A percentile compares a stretch with the other conserved stretches of the same genome.
Evolutionary conservation across 2,329 filamentous ascomycete genomes (phyloP).

Genomic region (Phialocephala sp.): DNA sequence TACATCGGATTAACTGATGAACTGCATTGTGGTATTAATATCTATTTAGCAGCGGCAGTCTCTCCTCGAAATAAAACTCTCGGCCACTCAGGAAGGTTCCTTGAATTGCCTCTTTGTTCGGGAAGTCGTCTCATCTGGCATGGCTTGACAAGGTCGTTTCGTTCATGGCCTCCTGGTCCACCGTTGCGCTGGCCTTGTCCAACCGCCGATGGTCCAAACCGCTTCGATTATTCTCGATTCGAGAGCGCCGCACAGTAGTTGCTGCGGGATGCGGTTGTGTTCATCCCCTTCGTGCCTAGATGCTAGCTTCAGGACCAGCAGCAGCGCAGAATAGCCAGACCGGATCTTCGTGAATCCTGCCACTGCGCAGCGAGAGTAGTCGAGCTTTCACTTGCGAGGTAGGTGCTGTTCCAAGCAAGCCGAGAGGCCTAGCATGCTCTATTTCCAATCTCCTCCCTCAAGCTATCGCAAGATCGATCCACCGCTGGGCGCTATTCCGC

Average conservation of each 20-base stretch:
- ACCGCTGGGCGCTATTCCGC: slow-evolving; percentile 24
- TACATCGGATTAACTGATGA: slow-evolving; percentile 24
- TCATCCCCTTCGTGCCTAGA: not conserved
- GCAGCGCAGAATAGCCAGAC: slow-evolving; percentile 6
- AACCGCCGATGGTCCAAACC: slow-evolving; percentile 1
- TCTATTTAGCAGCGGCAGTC: slow-evolving; percentile 37
- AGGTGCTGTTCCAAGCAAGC: not conserved
- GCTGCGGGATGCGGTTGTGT: not conserved
- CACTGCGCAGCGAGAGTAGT: not conserved
- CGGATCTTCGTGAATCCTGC: not conserved
- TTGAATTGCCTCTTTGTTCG: slow-evolving; percentile 34
- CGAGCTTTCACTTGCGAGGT: not conserved
- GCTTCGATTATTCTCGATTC: not conserved
- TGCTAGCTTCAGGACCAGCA: not conserved
- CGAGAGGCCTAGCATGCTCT: slow-evolving; percentile 12
- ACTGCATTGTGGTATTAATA: slow-evolving; percentile 31
- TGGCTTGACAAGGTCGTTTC: slow-evolving; percentile 12
- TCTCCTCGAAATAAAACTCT: slow-evolving; percentile 26
- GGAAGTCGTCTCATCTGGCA: slow-evolving; percentile 26
- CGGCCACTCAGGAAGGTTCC: slow-evolving; percentile 26
- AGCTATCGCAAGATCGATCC: slow-evolving; percentile 22
- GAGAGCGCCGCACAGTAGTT: not conserved
- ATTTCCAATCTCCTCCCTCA: slow-evolving; percentile 20
- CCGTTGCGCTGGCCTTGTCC: slow-evolving; percentile 2
- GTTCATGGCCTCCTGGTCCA: slow-evolving; percentile 8